phyloP scores from a whole-genome alignment of 2,329 filamentous ascomycete genomes.

The Botrytis medusae region DNA sequence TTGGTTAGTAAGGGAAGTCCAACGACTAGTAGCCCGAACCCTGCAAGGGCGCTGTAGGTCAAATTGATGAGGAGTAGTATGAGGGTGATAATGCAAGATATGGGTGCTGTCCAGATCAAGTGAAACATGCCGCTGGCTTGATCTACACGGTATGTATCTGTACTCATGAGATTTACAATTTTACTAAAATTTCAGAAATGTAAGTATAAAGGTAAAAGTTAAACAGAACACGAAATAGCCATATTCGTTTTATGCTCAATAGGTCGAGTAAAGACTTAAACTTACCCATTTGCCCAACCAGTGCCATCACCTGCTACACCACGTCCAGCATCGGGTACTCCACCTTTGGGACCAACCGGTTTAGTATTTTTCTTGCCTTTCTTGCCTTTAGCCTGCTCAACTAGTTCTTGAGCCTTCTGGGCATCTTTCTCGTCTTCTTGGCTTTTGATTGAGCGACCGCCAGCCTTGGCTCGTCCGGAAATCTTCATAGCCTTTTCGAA shows the following conservation, averaged over 20 bases:
- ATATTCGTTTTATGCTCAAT: background rate
- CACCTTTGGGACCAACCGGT: slow-evolving; percentile 44
- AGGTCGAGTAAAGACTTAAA: background rate
- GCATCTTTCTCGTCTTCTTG: slow-evolving; percentile 29
- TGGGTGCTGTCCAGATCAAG: slow-evolving; percentile 82
- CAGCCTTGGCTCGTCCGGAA: slow-evolving; percentile 83
- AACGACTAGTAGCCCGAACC: slow-evolving; percentile 78
- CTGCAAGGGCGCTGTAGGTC: slow-evolving; percentile 84
- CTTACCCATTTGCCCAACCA: slow-evolving; percentile 81
- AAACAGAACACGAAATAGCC: background rate
- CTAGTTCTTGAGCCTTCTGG: slow-evolving; percentile 46
- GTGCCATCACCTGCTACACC: slow-evolving; percentile 66
- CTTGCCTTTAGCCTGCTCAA: slow-evolving; percentile 45
- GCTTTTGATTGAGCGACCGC: slow-evolving; percentile 56
- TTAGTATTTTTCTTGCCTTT: slow-evolving; percentile 45
- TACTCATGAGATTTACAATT: slow-evolving; percentile 78
- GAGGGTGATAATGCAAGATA: slow-evolving; percentile 76
- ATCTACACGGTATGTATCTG: slow-evolving; percentile 90
- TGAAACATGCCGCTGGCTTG: slow-evolving; percentile 88
- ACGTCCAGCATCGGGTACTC: slow-evolving; percentile 43
- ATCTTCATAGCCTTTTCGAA: slow-evolving; percentile 92
- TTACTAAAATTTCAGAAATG: background rate
- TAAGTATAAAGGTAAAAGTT: background rate
- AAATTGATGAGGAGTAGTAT: slow-evolving; percentile 82
- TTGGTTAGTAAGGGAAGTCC: slow-evolving; percentile 75